A percentile compares a stretch with the other conserved stretches of the same genome.
Evolutionary conservation across 305 asterid genomes (phyloP).

Genomic region (Fraxinus nigra): DNA sequence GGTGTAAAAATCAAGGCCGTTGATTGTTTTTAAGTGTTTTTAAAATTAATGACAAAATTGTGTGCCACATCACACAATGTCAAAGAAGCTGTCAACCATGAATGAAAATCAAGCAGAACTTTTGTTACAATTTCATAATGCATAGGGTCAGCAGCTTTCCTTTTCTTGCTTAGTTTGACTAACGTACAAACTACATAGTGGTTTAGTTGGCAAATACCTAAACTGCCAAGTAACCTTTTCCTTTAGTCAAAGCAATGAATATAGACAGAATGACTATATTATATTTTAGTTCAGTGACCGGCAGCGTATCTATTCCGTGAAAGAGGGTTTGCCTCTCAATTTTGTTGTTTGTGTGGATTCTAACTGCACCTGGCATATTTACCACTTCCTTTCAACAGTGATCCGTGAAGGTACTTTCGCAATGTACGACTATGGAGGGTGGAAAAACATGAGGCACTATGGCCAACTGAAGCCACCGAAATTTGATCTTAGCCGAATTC

Average conservation of each 20-base stretch:
- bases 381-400: constrained; percentile 47
- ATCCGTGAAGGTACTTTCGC: constrained; percentile 82
- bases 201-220: not conserved
- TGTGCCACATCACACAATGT: too few relatives aligned
- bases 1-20: too few relatives aligned
- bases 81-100: too few relatives aligned
- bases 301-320: not conserved
- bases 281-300: not conserved
- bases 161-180: not conserved
- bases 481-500: constrained; percentile 68
- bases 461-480: constrained; percentile 61
- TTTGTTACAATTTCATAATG: not conserved
- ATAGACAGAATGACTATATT: not conserved
- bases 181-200: not conserved
- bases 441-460: constrained; percentile 61
- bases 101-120: too few relatives aligned
- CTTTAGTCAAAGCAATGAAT: not conserved
- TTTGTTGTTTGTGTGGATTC: not conserved
- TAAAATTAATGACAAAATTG: too few relatives aligned
- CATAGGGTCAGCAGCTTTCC: not conserved
- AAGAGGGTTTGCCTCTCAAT: not conserved
- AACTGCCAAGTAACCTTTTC: not conserved
- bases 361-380: not conserved
- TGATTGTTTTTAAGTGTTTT: too few relatives aligned
- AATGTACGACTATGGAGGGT: constrained; percentile 77